Evolutionary conservation across 768 basidiomycete genomes (phyloP), one percentile per base, ranked within the genome.

Genomic region (Mrakia blollopis): DNA sequence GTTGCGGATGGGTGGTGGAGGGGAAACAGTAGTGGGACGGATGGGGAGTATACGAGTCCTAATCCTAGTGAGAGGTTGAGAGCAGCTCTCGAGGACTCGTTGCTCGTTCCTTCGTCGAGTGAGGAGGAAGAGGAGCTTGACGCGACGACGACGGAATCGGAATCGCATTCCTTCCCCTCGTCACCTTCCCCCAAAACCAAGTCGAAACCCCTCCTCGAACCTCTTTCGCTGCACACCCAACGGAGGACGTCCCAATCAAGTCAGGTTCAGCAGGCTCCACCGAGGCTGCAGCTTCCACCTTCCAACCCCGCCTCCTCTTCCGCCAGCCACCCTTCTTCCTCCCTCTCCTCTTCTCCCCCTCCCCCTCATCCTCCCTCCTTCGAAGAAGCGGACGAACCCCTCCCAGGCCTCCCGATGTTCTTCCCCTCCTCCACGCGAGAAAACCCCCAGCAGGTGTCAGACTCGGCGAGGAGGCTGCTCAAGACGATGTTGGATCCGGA

Each of bases 341-440:
- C 54, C 57, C 50, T 28, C 65, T 10, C 41, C 60, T 35, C 60
- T 72, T 21, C 37, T 30, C 5, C 57, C 35, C 39, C 28, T 57
- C 50, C 16, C 39, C 67, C 50, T 80, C 80, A 70, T 65, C 81
- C 50, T 21, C 39, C 67, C 50, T 80, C 80, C 67, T 65, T 81
- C 5, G 81, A 81, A 65, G 81, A 68, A 30, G 57, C 39, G 8
- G 54, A 70, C 18, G 41, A 69, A n/a, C 52, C 74, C 30, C 68
- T 76, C 16, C 50, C 23, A 11, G 75, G 75, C 18, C 37, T 68
- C 35, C 68, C 75, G 5, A 76, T 76, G 76, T 73, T 73, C 61
- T 77, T 65, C 62, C 70, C 70, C 11, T 71, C 62, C 44, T 77
- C 72, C 25, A 77, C 71, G 52, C 61, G 28, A n/a, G 62, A 72